Percentiles rank a stretch among this genome's conserved stretches.
Evolutionary conservation across 2,329 filamentous ascomycete species (phyloP).

Genomic region (Nectriaceae sp.): DNA sequence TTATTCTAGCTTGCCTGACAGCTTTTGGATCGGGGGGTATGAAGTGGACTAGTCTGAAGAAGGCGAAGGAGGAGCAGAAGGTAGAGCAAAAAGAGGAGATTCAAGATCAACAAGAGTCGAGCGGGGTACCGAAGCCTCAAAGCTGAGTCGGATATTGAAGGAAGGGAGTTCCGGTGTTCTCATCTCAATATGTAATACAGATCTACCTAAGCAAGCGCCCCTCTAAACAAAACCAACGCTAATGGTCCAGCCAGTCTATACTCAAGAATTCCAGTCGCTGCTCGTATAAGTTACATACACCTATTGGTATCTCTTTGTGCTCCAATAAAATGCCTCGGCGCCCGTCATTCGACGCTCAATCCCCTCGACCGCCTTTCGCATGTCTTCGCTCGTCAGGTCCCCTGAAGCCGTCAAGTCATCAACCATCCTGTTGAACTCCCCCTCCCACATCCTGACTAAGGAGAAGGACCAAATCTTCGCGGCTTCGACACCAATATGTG

Average conservation of each 20-base stretch:
- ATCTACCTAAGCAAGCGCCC: too few species aligned
- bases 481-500: constrained; percentile 10
- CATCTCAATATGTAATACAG: too few species aligned
- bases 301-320: constrained; percentile 9
- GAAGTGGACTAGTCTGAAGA: neutral
- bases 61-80: neutral
- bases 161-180: too few species aligned
- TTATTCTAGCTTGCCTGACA: neutral
- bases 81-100: neutral
- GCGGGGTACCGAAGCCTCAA: too few species aligned
- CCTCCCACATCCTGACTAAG: constrained; percentile 11
- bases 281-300: neutral
- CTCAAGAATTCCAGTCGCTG: neutral
- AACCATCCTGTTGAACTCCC: constrained; percentile 9
- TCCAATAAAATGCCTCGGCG: constrained; percentile 12
- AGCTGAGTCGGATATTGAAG: too few species aligned
- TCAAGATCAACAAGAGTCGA: too few species aligned
- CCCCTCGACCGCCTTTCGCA: constrained; percentile 2
- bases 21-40: neutral
- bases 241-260: neutral
- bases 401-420: neutral
- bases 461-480: constrained; percentile 10
- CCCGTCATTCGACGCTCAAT: constrained; percentile 14
- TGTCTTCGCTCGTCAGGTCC: neutral
- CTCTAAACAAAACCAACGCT: neutral